Percentiles rank a stretch among this genome's conserved stretches.
These are phyloP conservation scores for Clarireedia hainanense DNA, from an alignment of 2,329 filamentous ascomycete genomes.

Conservation along the genomic window DNA sequence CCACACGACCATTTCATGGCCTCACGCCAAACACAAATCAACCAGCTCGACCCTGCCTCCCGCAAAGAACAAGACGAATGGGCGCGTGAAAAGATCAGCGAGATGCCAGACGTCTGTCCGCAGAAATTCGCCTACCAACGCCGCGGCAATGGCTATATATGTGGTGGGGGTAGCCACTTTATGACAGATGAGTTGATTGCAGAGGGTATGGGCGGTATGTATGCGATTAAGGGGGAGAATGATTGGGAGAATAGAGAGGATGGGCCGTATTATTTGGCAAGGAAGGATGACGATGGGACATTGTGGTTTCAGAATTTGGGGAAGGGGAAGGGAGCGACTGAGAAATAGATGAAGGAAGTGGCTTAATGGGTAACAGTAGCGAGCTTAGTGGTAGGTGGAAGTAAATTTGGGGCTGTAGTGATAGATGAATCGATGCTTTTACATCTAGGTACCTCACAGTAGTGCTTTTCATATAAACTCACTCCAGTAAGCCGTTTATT, in stretches of 20 bases:
- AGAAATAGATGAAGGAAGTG: no score
- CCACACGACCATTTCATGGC: slow-evolving; percentile 13
- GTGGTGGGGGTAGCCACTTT: slow-evolving; percentile 12
- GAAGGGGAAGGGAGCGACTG: not conserved
- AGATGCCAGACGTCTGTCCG: slow-evolving; percentile 7
- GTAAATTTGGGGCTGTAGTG: no score
- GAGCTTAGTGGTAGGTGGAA: no score
- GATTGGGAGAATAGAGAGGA: slow-evolving; percentile 5
- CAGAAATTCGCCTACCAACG: slow-evolving; percentile 10
- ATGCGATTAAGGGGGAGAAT: not conserved
- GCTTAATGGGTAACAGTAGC: no score
- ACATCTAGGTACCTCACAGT: no score
- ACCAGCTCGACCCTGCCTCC: slow-evolving; percentile 4
- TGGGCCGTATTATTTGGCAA: slow-evolving; percentile 1
- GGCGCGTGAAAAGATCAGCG: slow-evolving; percentile 9
- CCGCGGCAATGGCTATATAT: slow-evolving; percentile 15
- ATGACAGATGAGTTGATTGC: slow-evolving; percentile 17
- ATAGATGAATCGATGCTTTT: no score
- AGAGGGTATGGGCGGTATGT: slow-evolving; percentile 17
- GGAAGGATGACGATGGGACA: not conserved
- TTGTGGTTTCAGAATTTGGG: not conserved
- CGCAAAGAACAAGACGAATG: slow-evolving; percentile 16
- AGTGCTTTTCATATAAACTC: no score
- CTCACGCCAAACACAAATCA: slow-evolving; percentile 9
- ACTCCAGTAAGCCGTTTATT: no score